Conservation (phyloP, 371 early-diverging fungal species). For the Chytridium lagenaria region DNA sequence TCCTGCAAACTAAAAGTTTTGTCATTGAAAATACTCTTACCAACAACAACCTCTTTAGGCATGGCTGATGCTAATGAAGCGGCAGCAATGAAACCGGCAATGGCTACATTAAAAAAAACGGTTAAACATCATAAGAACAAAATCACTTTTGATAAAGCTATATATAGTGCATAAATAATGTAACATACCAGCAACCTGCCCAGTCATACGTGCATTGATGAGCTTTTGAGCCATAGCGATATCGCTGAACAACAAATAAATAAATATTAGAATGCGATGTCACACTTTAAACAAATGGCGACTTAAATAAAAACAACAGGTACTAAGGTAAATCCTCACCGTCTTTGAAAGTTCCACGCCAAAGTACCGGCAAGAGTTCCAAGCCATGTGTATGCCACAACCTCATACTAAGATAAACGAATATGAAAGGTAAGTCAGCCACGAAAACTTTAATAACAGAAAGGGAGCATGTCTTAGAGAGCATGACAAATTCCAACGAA, state of each 20-base stretch:
- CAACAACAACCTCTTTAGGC: constrained; percentile 16
- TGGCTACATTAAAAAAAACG: constrained; percentile 14
- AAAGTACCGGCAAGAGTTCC: constrained; percentile 34
- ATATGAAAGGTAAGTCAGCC: too few relatives aligned
- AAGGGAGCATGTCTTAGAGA: too few relatives aligned
- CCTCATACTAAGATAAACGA: background rate
- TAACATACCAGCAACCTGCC: constrained; percentile 39
- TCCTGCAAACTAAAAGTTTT: too few relatives aligned
- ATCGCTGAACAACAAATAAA: constrained; percentile 15
- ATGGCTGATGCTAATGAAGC: constrained; percentile 11
- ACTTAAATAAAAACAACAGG: background rate
- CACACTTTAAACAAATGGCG: background rate
- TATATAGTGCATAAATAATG: too few relatives aligned
- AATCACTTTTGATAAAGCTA: too few relatives aligned
- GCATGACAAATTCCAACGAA: too few relatives aligned
- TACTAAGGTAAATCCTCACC: background rate
- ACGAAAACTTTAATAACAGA: too few relatives aligned
- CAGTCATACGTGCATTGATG: constrained; percentile 54
- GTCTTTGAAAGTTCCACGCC: constrained; percentile 36
- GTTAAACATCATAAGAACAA: background rate
- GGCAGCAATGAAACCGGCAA: constrained; percentile 23
- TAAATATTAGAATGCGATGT: too few relatives aligned
- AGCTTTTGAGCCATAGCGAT: constrained; percentile 47
- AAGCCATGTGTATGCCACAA: background rate
- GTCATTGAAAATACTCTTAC: background rate